Evolutionary conservation across 2,329 filamentous ascomycete genomes (phyloP), one percentile per base, ranked within the genome.

Genomic region (Talaromyces sp.): DNA sequence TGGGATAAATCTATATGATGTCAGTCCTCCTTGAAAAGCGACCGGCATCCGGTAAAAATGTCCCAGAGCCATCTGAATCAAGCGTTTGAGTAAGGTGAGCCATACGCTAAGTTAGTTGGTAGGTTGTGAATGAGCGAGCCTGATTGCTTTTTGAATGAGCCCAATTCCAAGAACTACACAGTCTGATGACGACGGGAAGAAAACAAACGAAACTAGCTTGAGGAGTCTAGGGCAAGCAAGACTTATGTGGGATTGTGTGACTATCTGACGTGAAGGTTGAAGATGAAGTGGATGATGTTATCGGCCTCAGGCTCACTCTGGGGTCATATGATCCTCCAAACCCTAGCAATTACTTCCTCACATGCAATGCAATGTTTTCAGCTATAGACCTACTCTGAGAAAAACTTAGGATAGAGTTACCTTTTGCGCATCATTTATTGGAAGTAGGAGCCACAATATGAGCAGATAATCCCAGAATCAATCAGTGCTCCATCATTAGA

Each of bases 321-420:
- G 35, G 16, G n/a, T 58, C 55, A 58, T 58, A 39, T 44, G 55
- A 18, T 44, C 40, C 31, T 11, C 39, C 37, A 39, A 58, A 33
- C 55, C 39, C 55, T 58, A 44, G 28, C 14, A 21, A 35, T 25
- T 28, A 14, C 21, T 40, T 18, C 7, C 16, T 40, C 7, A 18
- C 2, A 40, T 18, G 18, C 39, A 18, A 9, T 40, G 39, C 6
- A 18, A 40, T 40, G 14, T 18, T 40, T 16, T 40, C 37, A n/a
- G 18, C 3, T 7, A 40, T 3, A 6, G 16, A n/a, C n/a, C 9
- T 9, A 40, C 7, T n/a, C 16, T 40, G n/a, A 40, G 39, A 40
- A 40, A n/a, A 16, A 40, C 37, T 16, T 14, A 16, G 6, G 8
- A 8, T 40, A 40, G n/a, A 2, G 5, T 7, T 8, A n/a, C 16